phyloP scores from a whole-genome alignment of 495 filamentous ascomycete species.

The Parmelia sp. region DNA sequence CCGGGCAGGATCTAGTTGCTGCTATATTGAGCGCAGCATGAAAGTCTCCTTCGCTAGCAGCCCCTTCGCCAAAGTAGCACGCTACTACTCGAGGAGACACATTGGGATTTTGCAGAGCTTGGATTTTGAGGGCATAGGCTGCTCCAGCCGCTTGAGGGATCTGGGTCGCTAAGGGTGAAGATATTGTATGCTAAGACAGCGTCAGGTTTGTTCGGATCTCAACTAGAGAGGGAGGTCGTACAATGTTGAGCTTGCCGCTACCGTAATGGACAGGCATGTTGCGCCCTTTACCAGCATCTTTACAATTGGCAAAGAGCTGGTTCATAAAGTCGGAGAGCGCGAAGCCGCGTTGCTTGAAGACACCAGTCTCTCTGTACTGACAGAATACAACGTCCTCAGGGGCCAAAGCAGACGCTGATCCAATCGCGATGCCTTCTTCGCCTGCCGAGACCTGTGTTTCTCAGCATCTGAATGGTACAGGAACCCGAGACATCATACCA shows the following conservation, averaged over 20 bases:
- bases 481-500: constrained; percentile 49
- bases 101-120: constrained; percentile 65
- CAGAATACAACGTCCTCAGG: constrained; percentile 87
- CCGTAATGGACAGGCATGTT: constrained; percentile 99
- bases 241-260: constrained; percentile 71
- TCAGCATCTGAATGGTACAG: not conserved
- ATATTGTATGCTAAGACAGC: constrained; percentile 71
- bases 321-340: constrained; percentile 85
- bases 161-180: constrained; percentile 88
- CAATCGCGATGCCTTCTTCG: constrained; percentile 90
- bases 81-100: constrained; percentile 63
- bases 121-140: constrained; percentile 89
- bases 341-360: constrained; percentile 86
- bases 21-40: constrained; percentile 96
- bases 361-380: constrained; percentile 90
- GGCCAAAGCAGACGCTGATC: constrained; percentile 71
- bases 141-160: constrained; percentile 92
- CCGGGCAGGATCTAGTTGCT: constrained; percentile 83
- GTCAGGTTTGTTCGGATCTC: constrained; percentile 2
- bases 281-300: constrained; percentile 74
- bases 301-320: constrained; percentile 84
- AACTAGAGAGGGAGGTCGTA: constrained; percentile 35
- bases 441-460: constrained; percentile 66
- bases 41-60: constrained; percentile 95
- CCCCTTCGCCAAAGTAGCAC: constrained; percentile 97